These are phyloP conservation scores for Cyberlindnera japonica DNA, from an alignment of 805 yeast genomes.

Conservation along the genomic window DNA sequence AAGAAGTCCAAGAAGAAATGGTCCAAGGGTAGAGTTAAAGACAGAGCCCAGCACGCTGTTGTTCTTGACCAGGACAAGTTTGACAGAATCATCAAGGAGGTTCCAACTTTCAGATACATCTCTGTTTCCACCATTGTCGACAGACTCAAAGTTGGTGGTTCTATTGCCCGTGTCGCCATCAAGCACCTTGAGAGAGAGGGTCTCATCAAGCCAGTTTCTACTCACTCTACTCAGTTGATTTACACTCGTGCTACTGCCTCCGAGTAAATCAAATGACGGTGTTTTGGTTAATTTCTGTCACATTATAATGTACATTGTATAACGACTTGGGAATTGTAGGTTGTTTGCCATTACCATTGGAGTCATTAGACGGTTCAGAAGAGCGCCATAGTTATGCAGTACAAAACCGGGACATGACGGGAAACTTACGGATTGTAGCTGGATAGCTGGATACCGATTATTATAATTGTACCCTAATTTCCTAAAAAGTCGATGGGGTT, in stretches of 20 bases:
- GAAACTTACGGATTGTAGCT: too few relatives aligned
- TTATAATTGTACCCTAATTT: too few relatives aligned
- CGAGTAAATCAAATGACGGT: slow-evolving; percentile 37
- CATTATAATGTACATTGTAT: slow-evolving; percentile 28
- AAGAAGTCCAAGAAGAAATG: slow-evolving; percentile 99
- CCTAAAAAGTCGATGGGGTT: too few relatives aligned
- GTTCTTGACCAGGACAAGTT: slow-evolving; percentile 96
- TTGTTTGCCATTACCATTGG: too few relatives aligned
- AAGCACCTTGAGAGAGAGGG: slow-evolving; percentile 94
- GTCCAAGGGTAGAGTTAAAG: slow-evolving; percentile 99
- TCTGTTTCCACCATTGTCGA: slow-evolving; percentile 98
- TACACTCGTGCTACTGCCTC: slow-evolving; percentile 80
- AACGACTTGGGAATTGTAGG: slow-evolving; percentile 14
- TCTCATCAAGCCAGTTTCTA: slow-evolving; percentile 87
- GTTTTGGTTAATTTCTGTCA: slow-evolving; percentile 1
- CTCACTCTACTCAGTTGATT: slow-evolving; percentile 95
- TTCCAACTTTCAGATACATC: slow-evolving; percentile 97
- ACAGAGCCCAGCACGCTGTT: slow-evolving; percentile 98
- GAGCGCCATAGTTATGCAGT: too few relatives aligned
- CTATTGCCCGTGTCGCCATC: slow-evolving; percentile 97
- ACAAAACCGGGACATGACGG: too few relatives aligned
- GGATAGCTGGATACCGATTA: too few relatives aligned
- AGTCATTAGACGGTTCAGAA: too few relatives aligned
- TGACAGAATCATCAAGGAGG: slow-evolving; percentile 99
- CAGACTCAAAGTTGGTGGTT: slow-evolving; percentile 99